A percentile compares a stretch with the other conserved stretches of the same genome.
Evolutionary conservation across 306 rosid species (phyloP).

Genomic region (Ochetophila trinervis): DNA sequence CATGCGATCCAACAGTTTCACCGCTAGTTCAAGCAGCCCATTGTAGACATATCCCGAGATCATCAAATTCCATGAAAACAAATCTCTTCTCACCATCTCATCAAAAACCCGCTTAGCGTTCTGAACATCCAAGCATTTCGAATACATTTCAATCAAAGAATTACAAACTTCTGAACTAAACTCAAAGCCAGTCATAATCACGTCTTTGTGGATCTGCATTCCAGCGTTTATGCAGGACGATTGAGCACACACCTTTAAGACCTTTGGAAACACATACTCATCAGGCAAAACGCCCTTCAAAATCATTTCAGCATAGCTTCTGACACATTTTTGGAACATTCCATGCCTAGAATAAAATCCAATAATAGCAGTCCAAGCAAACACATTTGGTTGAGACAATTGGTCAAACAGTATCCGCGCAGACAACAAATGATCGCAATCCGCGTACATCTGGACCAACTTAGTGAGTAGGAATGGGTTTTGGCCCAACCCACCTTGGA

Average conservation of each 20-base stretch:
- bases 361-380: conserved; percentile 43
- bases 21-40: conserved; percentile 28
- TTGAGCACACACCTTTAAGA: conserved; percentile 37
- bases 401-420: conserved; percentile 23
- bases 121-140: conserved; percentile 29
- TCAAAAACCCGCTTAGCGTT: conserved; percentile 34
- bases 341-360: conserved; percentile 37
- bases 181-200: conserved; percentile 18
- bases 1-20: conserved; percentile 32
- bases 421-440: conserved; percentile 31
- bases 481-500: conserved; percentile 18
- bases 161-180: conserved; percentile 29
- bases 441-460: conserved; percentile 45
- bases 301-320: conserved; percentile 26
- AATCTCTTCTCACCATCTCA: conserved; percentile 37
- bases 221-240: conserved; percentile 20
- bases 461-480: conserved; percentile 38
- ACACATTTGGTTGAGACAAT: conserved; percentile 40
- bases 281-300: conserved; percentile 32
- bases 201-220: conserved; percentile 35
- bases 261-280: conserved; percentile 45
- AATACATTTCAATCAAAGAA: conserved; percentile 42
- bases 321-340: conserved; percentile 19
- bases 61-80: conserved; percentile 46
- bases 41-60: conserved; percentile 41